These are phyloP conservation scores for Colletotrichum sp. DNA, from an alignment of 2,329 filamentous ascomycete genomes.

Conservation along the genomic window DNA sequence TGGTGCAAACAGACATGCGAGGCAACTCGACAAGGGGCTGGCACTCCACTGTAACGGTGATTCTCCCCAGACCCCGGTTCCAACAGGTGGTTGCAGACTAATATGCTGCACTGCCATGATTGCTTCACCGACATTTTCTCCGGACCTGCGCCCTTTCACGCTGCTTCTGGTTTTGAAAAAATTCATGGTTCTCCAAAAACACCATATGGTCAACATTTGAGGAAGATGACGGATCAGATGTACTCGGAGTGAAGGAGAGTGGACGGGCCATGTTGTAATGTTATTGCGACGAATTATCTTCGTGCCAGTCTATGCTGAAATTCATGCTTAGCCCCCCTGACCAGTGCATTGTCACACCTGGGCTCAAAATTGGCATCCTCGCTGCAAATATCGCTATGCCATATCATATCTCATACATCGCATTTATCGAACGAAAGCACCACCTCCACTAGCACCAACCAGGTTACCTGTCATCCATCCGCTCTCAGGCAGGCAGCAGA, in stretches of 20 bases:
- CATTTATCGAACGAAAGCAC: conserved; percentile 12
- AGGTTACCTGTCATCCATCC: conserved; percentile 75
- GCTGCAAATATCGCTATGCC: not conserved
- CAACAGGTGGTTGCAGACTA: not conserved
- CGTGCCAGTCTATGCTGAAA: too few relatives aligned
- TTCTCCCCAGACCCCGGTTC: not conserved
- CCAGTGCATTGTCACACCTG: not conserved
- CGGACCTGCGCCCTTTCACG: not conserved
- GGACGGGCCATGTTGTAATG: not conserved
- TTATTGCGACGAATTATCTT: not conserved
- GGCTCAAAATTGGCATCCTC: not conserved
- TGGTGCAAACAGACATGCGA: not conserved
- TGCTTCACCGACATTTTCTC: not conserved
- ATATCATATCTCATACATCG: not conserved
- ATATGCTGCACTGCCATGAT: not conserved
- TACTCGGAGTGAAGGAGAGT: not conserved
- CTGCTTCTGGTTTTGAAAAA: not conserved
- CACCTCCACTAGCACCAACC: conserved; percentile 69
- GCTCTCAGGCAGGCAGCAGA: conserved; percentile 70
- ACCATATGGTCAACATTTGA: not conserved
- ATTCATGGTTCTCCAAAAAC: not conserved
- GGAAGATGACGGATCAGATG: not conserved
- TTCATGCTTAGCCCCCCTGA: not conserved
- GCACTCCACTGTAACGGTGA: not conserved
- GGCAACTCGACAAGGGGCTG: not conserved